A percentile compares a stretch with the other conserved stretches of the same genome.
Conservation (phyloP, 164 flowering plant genomes). For the Tetracentron sinense region DNA sequence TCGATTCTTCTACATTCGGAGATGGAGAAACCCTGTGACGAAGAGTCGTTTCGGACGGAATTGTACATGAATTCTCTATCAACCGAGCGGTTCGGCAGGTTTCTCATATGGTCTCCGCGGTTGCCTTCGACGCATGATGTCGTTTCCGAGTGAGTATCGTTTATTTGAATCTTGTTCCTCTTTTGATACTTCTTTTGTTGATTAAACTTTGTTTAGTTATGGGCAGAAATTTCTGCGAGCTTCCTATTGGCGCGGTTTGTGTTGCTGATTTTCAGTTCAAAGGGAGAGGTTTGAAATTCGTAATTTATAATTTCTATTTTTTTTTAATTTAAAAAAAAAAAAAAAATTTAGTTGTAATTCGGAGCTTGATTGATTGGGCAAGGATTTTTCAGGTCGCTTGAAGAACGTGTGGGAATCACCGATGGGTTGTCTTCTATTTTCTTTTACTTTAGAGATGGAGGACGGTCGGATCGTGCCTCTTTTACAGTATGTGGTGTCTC, state of each 20-base stretch:
- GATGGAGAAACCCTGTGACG: conserved; percentile 7
- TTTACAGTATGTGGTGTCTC: conserved; percentile 81
- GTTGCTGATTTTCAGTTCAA: conserved; percentile 81
- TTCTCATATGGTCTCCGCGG: conserved; percentile 80
- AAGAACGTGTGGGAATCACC: conserved; percentile 94
- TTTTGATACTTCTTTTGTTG: background rate
- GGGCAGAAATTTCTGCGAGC: conserved; percentile 65
- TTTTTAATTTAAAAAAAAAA: too few species aligned
- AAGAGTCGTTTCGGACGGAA: conserved; percentile 36
- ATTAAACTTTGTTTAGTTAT: background rate
- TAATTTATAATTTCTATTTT: background rate
- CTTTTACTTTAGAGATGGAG: conserved; percentile 88
- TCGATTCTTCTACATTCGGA: conserved; percentile 39
- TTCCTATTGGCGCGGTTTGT: conserved; percentile 82
- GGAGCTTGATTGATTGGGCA: background rate
- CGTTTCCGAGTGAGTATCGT: conserved; percentile 56
- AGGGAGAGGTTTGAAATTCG: conserved; percentile 70
- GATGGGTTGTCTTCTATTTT: conserved; percentile 83
- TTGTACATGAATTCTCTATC: conserved; percentile 47
- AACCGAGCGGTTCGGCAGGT: conserved; percentile 57
- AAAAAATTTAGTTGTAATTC: background rate
- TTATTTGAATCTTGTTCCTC: background rate
- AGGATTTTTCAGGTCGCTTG: conserved; percentile 54
- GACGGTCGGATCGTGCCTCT: conserved; percentile 79
- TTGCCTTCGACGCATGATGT: conserved; percentile 81